These are phyloP conservation scores for Rhodotorula sp. DNA, from an alignment of 1,284 basidiomycete species.

Conservation along the genomic window DNA sequence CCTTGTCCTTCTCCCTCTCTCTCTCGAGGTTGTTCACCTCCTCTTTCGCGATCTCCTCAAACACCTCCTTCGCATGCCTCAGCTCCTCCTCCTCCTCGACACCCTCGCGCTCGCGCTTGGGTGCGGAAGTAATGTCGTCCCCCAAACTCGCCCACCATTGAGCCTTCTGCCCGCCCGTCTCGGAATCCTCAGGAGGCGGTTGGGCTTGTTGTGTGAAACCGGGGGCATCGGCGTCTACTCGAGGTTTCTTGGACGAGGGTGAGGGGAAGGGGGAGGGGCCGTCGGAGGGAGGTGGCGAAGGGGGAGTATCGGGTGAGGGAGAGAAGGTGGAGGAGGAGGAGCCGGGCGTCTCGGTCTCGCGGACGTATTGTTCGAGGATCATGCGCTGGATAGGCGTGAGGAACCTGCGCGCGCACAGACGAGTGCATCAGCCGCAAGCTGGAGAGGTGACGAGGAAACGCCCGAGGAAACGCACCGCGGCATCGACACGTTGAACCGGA, in stretches of 20 bases:
- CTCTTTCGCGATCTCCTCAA: background rate
- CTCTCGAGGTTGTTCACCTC: background rate
- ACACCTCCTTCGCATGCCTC: background rate
- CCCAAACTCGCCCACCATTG: conserved; percentile 29
- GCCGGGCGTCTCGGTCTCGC: conserved; percentile 40
- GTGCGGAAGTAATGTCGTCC: conserved; percentile 22
- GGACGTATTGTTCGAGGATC: conserved; percentile 39
- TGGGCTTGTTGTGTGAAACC: conserved; percentile 30
- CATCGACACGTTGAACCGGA: conserved; percentile 82
- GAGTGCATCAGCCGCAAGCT: background rate
- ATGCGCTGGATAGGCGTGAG: conserved; percentile 33
- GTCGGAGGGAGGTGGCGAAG: background rate
- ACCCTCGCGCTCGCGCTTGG: background rate
- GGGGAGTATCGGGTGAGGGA: background rate
- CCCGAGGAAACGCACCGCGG: conserved; percentile 66
- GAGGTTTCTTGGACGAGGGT: background rate
- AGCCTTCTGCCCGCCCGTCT: conserved; percentile 4
- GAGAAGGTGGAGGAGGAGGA: conserved; percentile 6
- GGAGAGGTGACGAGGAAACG: background rate
- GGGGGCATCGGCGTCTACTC: conserved; percentile 17
- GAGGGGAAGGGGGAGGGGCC: background rate
- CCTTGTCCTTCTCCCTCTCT: conserved; percentile 1
- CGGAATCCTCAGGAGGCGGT: conserved; percentile 30
- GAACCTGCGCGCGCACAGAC: conserved; percentile 13
- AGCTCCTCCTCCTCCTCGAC: background rate